Base-by-base conservation (phyloP, 2,329 filamentous ascomycete species). In the Bimuria novae-zelandiae region DNA sequence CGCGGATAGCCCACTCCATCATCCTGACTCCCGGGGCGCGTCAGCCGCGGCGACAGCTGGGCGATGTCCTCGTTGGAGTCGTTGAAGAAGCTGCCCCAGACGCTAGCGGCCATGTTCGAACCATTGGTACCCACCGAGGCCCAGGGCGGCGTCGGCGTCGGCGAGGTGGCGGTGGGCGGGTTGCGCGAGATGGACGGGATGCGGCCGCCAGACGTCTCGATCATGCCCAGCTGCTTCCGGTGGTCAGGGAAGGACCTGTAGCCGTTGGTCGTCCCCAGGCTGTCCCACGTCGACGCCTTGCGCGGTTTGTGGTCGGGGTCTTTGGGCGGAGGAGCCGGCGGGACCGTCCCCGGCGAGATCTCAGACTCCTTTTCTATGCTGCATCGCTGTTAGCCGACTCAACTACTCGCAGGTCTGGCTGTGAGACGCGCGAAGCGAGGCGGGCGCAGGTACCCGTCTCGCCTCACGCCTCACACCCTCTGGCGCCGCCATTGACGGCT, bases 41-140 rank as follows among this genome's bases (percentile, higher is more conserved):
- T 56, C 65, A 88, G 86, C 49, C 84, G 82, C 1, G 89, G 87
- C 27, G 90, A 92, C 48, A 90, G 76, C 63, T 90, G 90, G 14
- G 74, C 66, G 12, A 88, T 68, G 67, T 86, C 87, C 66, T 92
- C 89, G 76, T 82, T 88, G 29, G 88, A 90, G 68, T 92, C 87
- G 72, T 91, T 85, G 75, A 85, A 89, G 74, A 91, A 92, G 71
- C 80, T 88, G 55, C 72, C 68, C 63, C 68, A 80, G 36, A 79
- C 73, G 52, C 73, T 77, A 35, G 75, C 72, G 17, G 77, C 71
- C 71, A 79, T 76, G 37, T 66, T 66, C 27, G 68, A 64, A 39
- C 73, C 71, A 64, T 75, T 75, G 48, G 65, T 59, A 29, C 54
- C 56, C 7, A 59, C 59, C 25, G 86, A 83, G 61, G 83, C 75